These are phyloP conservation scores for Floccularia luteovirens DNA, from an alignment of 768 basidiomycete genomes.

Conservation along the genomic window DNA sequence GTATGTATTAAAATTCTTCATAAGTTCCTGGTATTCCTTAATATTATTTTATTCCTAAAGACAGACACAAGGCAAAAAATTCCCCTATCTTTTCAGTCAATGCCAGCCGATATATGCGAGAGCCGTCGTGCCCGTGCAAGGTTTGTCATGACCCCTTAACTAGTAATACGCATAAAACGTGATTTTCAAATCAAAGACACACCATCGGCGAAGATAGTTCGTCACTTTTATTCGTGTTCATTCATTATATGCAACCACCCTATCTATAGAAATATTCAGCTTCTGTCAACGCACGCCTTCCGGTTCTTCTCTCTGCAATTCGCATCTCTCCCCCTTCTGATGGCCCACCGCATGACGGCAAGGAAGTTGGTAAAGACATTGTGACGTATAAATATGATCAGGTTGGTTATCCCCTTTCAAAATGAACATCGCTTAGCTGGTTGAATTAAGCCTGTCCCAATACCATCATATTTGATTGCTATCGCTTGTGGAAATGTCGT, in stretches of 20 bases:
- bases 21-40: not conserved
- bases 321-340: slow-evolving; percentile 69
- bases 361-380: slow-evolving; percentile 61
- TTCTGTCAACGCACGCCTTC: slow-evolving; percentile 66
- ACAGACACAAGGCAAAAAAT: slow-evolving; percentile 79
- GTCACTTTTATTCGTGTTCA: slow-evolving; percentile 12
- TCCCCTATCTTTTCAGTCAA: slow-evolving; percentile 88
- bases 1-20: slow-evolving; percentile 30
- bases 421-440: not conserved
- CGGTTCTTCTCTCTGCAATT: slow-evolving; percentile 80
- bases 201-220: slow-evolving; percentile 77
- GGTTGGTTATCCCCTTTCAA: slow-evolving; percentile 29
- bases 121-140: slow-evolving; percentile 73
- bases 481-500: slow-evolving; percentile 80
- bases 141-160: slow-evolving; percentile 18
- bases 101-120: slow-evolving; percentile 90
- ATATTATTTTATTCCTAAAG: slow-evolving; percentile 22
- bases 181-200: slow-evolving; percentile 44
- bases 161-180: not conserved
- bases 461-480: slow-evolving; percentile 90
- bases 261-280: slow-evolving; percentile 72
- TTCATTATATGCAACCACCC: slow-evolving; percentile 1
- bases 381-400: slow-evolving; percentile 77
- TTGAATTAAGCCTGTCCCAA: slow-evolving; percentile 58
- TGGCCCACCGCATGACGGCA: slow-evolving; percentile 66